These are phyloP conservation scores for Sporothrix phasma DNA, from an alignment of 2,329 filamentous ascomycete genomes.

Conservation along the genomic window DNA sequence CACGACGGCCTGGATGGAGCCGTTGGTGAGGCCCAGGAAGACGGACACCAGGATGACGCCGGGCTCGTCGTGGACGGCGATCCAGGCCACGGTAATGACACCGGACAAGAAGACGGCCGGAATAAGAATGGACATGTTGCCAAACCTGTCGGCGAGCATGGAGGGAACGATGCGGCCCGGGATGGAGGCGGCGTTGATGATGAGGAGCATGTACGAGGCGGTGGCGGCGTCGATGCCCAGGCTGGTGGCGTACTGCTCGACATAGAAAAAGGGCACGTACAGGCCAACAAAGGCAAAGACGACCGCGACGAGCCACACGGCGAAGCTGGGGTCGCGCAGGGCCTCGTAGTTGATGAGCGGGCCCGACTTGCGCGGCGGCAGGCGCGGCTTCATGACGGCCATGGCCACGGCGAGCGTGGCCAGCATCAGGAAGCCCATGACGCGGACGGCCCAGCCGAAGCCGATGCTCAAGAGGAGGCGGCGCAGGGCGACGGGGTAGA, in stretches of 20 bases:
- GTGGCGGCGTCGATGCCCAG: slow-evolving; percentile 6
- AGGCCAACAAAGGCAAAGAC: slow-evolving; percentile 14
- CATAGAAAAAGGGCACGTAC: slow-evolving; percentile 15
- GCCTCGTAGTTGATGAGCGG: slow-evolving; percentile 15
- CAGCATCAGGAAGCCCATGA: slow-evolving; percentile 18
- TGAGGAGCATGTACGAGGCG: slow-evolving; percentile 14
- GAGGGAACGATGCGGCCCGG: slow-evolving; percentile 14
- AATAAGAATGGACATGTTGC: slow-evolving; percentile 12
- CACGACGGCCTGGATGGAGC: slow-evolving; percentile 30
- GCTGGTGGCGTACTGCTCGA: slow-evolving; percentile 11
- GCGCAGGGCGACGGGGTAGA: slow-evolving; percentile 23
- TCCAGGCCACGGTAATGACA: slow-evolving; percentile 15
- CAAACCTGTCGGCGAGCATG: slow-evolving; percentile 13
- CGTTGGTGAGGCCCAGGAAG: slow-evolving; percentile 26
- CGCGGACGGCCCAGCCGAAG: slow-evolving; percentile 21
- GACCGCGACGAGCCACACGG: slow-evolving; percentile 10
- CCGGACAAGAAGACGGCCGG: slow-evolving; percentile 8
- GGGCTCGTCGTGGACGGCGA: slow-evolving; percentile 23
- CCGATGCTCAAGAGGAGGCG: slow-evolving; percentile 21
- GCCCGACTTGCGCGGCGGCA: slow-evolving; percentile 15
- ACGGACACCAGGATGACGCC: slow-evolving; percentile 27
- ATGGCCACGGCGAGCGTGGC: slow-evolving; percentile 12
- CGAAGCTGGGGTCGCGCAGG: slow-evolving; percentile 14
- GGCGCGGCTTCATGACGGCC: slow-evolving; percentile 13
- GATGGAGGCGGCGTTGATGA: slow-evolving; percentile 16